A percentile compares a stretch with the other conserved stretches of the same genome.
Conservation (phyloP, 257 asterid species). For the Lantana camara region DNA sequence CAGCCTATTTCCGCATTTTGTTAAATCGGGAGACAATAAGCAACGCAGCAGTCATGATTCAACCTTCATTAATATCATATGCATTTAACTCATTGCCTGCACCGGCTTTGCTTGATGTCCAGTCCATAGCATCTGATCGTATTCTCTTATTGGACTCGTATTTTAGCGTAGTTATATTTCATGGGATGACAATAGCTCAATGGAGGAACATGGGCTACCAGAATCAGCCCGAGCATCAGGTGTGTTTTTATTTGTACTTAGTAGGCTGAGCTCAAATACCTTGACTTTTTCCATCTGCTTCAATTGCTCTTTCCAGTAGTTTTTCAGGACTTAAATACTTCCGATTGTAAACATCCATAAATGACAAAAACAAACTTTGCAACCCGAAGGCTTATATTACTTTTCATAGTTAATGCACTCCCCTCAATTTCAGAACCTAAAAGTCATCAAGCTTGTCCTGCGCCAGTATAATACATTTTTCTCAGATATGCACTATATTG, state of each 20-base stretch:
- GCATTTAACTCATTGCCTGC: constrained; percentile 83
- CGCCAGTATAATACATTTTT: constrained; percentile 6
- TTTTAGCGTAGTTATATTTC: constrained; percentile 92
- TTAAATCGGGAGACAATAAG: constrained; percentile 87
- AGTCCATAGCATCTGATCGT: constrained; percentile 88
- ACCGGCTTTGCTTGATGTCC: constrained; percentile 92
- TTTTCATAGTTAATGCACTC: neutral
- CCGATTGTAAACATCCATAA: neutral
- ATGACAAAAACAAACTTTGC: neutral
- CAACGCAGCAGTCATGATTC: constrained; percentile 98
- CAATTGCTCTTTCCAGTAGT: no score
- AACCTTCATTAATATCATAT: constrained; percentile 85
- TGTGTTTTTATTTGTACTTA: constrained; percentile 35
- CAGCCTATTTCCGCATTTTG: constrained; percentile 94
- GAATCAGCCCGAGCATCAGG: constrained; percentile 88
- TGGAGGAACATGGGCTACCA: constrained; percentile 99
- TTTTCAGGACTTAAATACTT: neutral
- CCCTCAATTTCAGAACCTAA: neutral
- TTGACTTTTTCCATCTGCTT: no score
- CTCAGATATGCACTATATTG: constrained; percentile 3
- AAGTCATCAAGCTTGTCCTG: constrained; percentile 13
- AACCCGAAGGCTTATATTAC: no score
- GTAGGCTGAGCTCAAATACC: no score
- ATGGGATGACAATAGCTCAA: constrained; percentile 96
- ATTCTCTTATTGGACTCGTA: constrained; percentile 92